Evolutionary conservation across 140 eudicot genomes (phyloP), one percentile per base, ranked within the genome.

Genomic region (Bidens hawaiensis): DNA sequence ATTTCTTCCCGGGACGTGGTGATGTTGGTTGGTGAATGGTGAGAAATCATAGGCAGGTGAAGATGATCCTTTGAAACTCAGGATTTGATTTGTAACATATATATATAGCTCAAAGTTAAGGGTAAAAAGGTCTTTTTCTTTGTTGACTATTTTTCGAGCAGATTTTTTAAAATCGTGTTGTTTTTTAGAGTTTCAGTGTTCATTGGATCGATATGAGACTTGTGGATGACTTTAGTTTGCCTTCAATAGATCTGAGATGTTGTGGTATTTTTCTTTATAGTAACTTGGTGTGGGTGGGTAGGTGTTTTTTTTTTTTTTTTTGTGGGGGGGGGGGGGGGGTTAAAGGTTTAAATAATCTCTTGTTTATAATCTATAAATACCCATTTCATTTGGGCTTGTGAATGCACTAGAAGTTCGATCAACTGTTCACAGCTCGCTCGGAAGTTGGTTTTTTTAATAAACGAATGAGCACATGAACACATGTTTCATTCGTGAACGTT

Each of bases 11-110:
- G 51, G 75, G 40, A 70, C 69, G 53, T 77, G 77, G 33, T 42
- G 60, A 31, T 27, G n/a, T 53, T n/a, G 48, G 23, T 41, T 45
- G 54, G 25, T 71, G 25, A 15, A 53, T 57, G 42, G 19, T 53
- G 40, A 26, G 17, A 5, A 53, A 26, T 53, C 60, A 14, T 76
- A 76, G 88, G 83, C 81, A 85, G 93, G 77, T 77, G 31, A 54
- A 80, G 66, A 67, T 60, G 69, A 78, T 83, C 89, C 95, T 81
- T 75, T 56, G 65, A 71, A 61, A 72, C 55, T 21, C 49, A 70
- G 94, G 83, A 79, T 83, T 73, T 83, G 95, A 79, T 79, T 75
- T 83, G 97, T 86, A 86, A 72, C 95, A 81, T 90, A 82, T 75
- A n/a, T n/a, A 81, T 81, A 83, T 84, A 84, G 95, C 77, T 77